Evolutionary conservation across 1,284 basidiomycete species (phyloP).

Genomic region (Malassezia caprae): DNA sequence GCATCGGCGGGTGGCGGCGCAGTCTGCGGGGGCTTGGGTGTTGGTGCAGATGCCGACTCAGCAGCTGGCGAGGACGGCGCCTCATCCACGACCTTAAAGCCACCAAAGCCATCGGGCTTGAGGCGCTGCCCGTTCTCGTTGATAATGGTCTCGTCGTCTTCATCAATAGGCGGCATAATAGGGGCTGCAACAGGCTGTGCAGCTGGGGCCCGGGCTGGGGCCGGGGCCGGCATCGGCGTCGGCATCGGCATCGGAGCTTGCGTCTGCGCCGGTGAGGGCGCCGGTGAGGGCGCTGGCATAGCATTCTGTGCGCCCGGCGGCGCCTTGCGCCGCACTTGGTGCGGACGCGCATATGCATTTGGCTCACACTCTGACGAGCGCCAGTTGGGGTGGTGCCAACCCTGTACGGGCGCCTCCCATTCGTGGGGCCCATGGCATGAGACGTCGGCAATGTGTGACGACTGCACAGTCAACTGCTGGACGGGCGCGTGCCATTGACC

Average conservation of each 20-base stretch:
- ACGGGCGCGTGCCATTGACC: not conserved
- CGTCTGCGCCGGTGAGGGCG: not conserved
- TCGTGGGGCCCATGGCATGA: not conserved
- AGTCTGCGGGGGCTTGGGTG: not conserved
- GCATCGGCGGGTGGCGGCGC: not conserved
- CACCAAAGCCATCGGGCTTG: conserved; percentile 16
- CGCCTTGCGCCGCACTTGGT: conserved; percentile 5
- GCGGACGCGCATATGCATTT: not conserved
- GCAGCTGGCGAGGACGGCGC: not conserved
- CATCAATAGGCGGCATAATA: not conserved
- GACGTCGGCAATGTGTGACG: not conserved
- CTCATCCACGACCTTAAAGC: not conserved
- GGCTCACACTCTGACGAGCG: not conserved
- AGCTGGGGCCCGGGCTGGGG: too few species aligned
- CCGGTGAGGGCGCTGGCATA: not conserved
- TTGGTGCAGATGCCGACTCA: not conserved
- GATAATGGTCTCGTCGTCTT: conserved; percentile 5
- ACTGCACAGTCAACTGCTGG: not conserved
- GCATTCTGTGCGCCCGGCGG: not conserved
- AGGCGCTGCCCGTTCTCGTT: conserved; percentile 4
- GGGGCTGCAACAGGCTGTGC: not conserved
- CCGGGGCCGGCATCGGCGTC: not conserved
- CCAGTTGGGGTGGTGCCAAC: conserved; percentile 2
- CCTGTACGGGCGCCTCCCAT: not conserved
- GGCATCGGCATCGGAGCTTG: not conserved